Evolutionary conservation across 495 filamentous ascomycete species (phyloP), one percentile per base, ranked within the genome.

Genomic region (Choiromyces venosus): DNA sequence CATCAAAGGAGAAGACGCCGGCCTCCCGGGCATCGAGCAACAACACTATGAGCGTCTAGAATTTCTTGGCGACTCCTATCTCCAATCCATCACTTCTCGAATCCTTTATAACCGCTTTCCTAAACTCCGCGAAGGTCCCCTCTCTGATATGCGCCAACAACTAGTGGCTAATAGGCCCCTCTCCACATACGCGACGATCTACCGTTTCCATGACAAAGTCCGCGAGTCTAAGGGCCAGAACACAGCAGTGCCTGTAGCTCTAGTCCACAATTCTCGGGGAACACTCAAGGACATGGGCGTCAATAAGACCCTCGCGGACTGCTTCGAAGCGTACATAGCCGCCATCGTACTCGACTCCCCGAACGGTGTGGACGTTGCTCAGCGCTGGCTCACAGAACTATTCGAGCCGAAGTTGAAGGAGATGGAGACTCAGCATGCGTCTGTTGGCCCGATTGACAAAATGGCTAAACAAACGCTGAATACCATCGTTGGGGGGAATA

Each of bases 1-100:
- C 44, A 78, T 79, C 44, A 82, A 71, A 70, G 79, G 78, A 1
- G 78, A 81, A 68, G 70, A 76, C 21, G 71, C 70, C 21, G 65
- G 70, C 10, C 66, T 75, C 33, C 73, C 79, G 0, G 76, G 76
- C 35, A 70, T 64, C 39, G 73, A 79, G 56, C 71, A 77, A 12
- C 69, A 46, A 6, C 80, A 81, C 70, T 81, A 81, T 33, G 87
- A 90, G 71, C 84, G 88, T 19, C 85, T 90, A 36, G 88, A 90
- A 74, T 85, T 89, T 35, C 83, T 90, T 25, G 88, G 88, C 21
- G 88, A 90, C 79, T 88, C 88, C 12, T 89, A 87, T 61, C 84
- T 90, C 68, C 87, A 89, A 73, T 82, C 87, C 21, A 86, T 89
- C 64, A 84, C 87, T 42, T 87, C 87, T 1, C 84, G 83, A 38